Base-by-base conservation (phyloP, 352 stramenopile genomes). In the Achlya hypogyna region DNA sequence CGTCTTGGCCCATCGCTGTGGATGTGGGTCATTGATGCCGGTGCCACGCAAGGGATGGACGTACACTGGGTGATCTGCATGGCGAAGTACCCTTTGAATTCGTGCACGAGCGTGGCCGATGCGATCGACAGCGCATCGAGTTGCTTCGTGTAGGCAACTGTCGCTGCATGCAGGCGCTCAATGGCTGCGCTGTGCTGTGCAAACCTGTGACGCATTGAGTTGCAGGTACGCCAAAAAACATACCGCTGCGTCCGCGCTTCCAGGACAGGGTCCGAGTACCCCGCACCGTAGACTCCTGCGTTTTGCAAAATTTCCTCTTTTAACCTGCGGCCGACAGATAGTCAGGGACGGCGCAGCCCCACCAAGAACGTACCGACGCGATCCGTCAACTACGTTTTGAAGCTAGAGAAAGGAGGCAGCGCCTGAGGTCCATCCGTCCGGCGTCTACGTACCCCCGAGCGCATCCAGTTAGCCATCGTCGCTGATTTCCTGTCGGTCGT, bases 261-360 rank as follows among this genome's bases (percentile, higher is more conserved):
- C 27, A 65, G 38, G 4, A 65, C 59, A n/a, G 59, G 59, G 32
- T 65, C 59, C 20, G 43, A 27, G 35, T 43, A 54, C n/a, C 59
- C 59, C 6, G 59, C 35, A 20, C 28, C 59, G 28, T 65, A 54
- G 20, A 65, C 59, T 16, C 59, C 59, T n/a, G 59, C 40, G 10
- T 28, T 65, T 54, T 65, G 59, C 8, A 65, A 25, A n/a, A 65
- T 34, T 27, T 65, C 59, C 38, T 65, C 59, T 22, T 65, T 65
- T 0, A 65, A 25, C 35, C 59, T 65, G 56, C 14, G 16, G 31
- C n/a, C 20, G 52, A 28, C 23, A 47, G 34, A 28, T n/a, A 28
- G 34, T 10, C 4, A n/a, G 31, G 5, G 31, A 65, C 18, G 23
- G 23, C n/a, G 8, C 20, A 56, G 25, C 49, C 49, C 49, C 42